Base-by-base conservation (phyloP, 164 flowering plant species). In the Aristolochia fimbriata region DNA sequence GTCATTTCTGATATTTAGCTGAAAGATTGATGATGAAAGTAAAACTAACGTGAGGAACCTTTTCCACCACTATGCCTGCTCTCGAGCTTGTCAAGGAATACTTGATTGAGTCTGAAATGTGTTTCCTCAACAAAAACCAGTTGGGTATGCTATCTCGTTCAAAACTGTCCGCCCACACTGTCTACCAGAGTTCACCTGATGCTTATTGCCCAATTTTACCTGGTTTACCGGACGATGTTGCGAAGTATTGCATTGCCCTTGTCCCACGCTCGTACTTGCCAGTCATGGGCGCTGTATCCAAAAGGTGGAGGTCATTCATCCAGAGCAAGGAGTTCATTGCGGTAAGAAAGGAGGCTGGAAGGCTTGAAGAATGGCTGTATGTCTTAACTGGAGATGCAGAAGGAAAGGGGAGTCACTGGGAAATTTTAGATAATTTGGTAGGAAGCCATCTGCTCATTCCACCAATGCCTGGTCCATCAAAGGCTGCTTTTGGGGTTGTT, bases 171-270 rank as follows among this genome's bases (percentile, higher is more conserved):
- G 41, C 56, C 49, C 55, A 7, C 57, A 46, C 62, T 19, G 47
- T 58, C 62, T 71, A 68, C 70, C 50, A 41, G 54, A 19, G 16
- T 64, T 57, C 15, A 15, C 58, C 55, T 65, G 80, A 78, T 57
- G 19, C 47, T 49, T 72, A 69, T 62, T 60, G 37, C 65, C 83
- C 94, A 46, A 64, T 93, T 67, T 71, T 93, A 55, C 95, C 95
- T 19, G 99, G 97, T 12, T 73, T 93, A 60, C 88, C 97, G 10
- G 99, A 93, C 73, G 99, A 93, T 69, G 91, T 93, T 55, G 88
- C 93, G 60, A 88, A 83, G 67, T 62, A 76, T 49, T 90, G 97
- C 77, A 96, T 93, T 66, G 96, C 95, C 24, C 86, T 93, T 58
- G 93, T 84, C 62, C 99, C 99, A 22, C 88, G 95, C 20, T 66